phyloP scores from a whole-genome alignment of 371 early-diverging fungal genomes.

The Mortierella sp. region DNA sequence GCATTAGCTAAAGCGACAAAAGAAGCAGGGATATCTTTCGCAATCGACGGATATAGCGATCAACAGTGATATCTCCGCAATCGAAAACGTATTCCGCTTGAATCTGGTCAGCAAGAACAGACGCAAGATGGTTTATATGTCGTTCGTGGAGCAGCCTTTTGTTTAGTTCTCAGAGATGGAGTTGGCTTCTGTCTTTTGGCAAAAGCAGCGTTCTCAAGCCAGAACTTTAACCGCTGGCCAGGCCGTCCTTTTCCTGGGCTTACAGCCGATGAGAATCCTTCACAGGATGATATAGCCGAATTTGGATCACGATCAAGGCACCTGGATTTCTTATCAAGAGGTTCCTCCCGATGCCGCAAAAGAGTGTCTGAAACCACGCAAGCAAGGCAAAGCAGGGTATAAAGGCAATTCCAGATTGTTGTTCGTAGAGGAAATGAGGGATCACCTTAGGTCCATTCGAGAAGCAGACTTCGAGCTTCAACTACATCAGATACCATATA shows the following conservation, averaged over 20 bases:
- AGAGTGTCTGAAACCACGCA: constrained; percentile 5
- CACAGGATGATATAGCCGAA: not conserved
- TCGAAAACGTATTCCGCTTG: constrained; percentile 17
- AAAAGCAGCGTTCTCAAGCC: not conserved
- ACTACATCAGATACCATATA: not conserved
- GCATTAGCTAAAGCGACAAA: not conserved
- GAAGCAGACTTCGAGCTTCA: not conserved
- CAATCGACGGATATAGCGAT: not conserved
- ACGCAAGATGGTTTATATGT: constrained; percentile 4
- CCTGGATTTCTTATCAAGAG: constrained; percentile 18
- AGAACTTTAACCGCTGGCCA: constrained; percentile 1
- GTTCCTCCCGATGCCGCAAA: constrained; percentile 8
- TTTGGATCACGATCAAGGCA: constrained; percentile 1
- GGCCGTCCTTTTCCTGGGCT: too few species aligned
- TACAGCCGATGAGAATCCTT: not conserved
- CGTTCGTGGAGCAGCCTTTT: constrained; percentile 9
- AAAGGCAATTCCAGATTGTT: not conserved
- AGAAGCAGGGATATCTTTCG: not conserved
- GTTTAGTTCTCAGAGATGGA: constrained; percentile 11
- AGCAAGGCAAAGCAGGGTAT: constrained; percentile 15
- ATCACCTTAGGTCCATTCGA: not conserved
- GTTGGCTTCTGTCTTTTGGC: constrained; percentile 8
- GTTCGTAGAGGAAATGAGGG: constrained; percentile 1
- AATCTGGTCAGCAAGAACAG: constrained; percentile 6
- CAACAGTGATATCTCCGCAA: not conserved